phyloP scores from a whole-genome alignment of 495 filamentous ascomycete species.

The Baudoinia panamericana region DNA sequence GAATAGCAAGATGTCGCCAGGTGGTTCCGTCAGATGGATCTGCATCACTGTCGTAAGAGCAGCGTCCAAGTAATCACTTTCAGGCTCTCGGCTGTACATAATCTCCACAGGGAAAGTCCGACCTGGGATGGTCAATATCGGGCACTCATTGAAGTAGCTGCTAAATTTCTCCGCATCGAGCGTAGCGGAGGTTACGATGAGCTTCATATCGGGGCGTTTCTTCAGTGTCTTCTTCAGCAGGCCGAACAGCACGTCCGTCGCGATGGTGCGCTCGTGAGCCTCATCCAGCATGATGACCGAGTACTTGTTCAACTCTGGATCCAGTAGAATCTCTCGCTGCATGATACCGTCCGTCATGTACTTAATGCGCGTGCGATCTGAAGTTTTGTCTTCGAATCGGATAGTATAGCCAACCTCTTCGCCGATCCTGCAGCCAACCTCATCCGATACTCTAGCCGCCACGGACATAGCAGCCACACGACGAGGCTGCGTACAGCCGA shows the following conservation, averaged over 20 bases:
- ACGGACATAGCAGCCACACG: constrained; percentile 97
- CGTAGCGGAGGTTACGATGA: constrained; percentile 94
- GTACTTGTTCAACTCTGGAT: constrained; percentile 75
- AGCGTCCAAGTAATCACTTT: constrained; percentile 93
- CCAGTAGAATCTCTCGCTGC: constrained; percentile 83
- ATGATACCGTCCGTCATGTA: constrained; percentile 99
- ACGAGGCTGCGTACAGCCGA: constrained; percentile 93
- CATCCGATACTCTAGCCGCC: constrained; percentile 89
- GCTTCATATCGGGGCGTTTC: constrained; percentile 68
- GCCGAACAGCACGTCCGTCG: constrained; percentile 94
- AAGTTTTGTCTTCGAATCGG: constrained; percentile 91
- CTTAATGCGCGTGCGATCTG: constrained; percentile 84
- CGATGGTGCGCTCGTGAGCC: constrained; percentile 92
- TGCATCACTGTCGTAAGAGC: constrained; percentile 94
- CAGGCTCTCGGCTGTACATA: constrained; percentile 85
- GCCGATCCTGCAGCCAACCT: constrained; percentile 83
- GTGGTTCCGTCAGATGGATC: constrained; percentile 83
- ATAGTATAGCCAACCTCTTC: constrained; percentile 96
- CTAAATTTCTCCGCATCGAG: constrained; percentile 97
- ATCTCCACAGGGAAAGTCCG: constrained; percentile 91
- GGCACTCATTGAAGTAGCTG: constrained; percentile 83
- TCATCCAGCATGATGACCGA: constrained; percentile 98
- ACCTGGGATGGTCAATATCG: constrained; percentile 92
- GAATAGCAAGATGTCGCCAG: constrained; percentile 89
- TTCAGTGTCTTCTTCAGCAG: constrained; percentile 90